These are phyloP conservation scores for Anaeramoeba ignava DNA, from an alignment of 78 protist species.

Conservation along the genomic window DNA sequence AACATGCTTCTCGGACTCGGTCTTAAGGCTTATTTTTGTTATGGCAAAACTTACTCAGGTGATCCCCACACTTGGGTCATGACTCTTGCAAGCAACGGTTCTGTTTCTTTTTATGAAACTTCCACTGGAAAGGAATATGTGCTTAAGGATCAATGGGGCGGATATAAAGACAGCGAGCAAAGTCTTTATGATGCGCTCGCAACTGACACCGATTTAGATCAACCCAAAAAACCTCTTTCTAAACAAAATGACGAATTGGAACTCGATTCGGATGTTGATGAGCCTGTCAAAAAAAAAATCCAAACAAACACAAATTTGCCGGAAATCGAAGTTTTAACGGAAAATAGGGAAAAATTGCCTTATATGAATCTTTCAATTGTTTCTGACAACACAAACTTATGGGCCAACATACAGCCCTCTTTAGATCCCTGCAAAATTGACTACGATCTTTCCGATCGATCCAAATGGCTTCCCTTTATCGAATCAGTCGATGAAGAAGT, in stretches of 20 bases:
- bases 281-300: not conserved
- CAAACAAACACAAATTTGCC: not conserved
- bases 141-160: not conserved
- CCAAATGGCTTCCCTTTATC: not conserved
- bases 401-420: not conserved
- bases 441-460: not conserved
- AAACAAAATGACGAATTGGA: not conserved
- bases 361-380: not conserved
- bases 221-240: not conserved
- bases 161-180: too few relatives aligned
- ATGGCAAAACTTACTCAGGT: conserved; percentile 8
- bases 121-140: conserved; percentile 4
- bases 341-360: not conserved
- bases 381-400: not conserved
- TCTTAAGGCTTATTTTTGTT: conserved; percentile 15
- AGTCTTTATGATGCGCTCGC: too few relatives aligned
- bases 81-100: conserved; percentile 7
- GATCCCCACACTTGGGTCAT: conserved; percentile 19
- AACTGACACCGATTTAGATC: not conserved
- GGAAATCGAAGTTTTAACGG: not conserved
- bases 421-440: not conserved
- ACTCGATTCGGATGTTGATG: too few relatives aligned
- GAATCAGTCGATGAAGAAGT: not conserved
- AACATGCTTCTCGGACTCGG: not conserved
- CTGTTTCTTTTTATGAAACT: conserved; percentile 16